Base-by-base conservation (phyloP, 148 eudicot species). In the Salicornia ramosissima region DNA sequence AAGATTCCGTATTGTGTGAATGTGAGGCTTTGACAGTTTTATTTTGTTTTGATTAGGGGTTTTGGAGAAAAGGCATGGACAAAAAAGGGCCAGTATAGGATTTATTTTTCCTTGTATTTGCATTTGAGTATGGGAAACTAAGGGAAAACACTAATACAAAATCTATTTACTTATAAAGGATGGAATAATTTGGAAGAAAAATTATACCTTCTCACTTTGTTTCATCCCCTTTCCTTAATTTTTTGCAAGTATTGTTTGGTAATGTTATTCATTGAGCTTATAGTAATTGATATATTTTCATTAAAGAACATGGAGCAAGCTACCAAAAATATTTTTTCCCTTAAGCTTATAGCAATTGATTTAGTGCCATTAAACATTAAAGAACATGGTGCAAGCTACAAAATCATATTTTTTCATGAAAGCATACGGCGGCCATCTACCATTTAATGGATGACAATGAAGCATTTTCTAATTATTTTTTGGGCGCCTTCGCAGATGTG, bases 401-500 rank as follows among this genome's bases (percentile, higher is more conserved):
- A 16, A 29, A 16, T 40, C 43, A 4, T 22, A n/a, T 15, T 3
- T 33, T 5, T n/a, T 39, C 31, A 13, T 30, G 22, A 49, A 34
- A 21, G 16, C 29, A 39, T 21, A 69, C 18, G 46, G 54, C 14
- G 64, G 40, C 40, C 40, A 36, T 36, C 40, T 36, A 36, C 4
- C 4, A 3, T 36, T 36, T 36, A 36, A 36, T 7, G 29, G 26
- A 19, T 18, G 19, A 16, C 1, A 30, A 40, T 54, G 50, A 49
- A 52, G 39, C 60, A 63, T 24, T 2, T 39, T 40, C n/a, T 72
- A 28, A 59, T 52, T 18, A 29, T 13, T 13, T 63, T 6, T 68
- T 12, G 16, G 45, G 16, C 47, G 15, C 59, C 56, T 22, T 78
- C 69, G 61, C 77, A 90, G 96, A 74, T 87, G 92, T 82, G 80